phyloP scores from a whole-genome alignment of 2,329 filamentous ascomycete genomes.

The Moelleriella libera region DNA sequence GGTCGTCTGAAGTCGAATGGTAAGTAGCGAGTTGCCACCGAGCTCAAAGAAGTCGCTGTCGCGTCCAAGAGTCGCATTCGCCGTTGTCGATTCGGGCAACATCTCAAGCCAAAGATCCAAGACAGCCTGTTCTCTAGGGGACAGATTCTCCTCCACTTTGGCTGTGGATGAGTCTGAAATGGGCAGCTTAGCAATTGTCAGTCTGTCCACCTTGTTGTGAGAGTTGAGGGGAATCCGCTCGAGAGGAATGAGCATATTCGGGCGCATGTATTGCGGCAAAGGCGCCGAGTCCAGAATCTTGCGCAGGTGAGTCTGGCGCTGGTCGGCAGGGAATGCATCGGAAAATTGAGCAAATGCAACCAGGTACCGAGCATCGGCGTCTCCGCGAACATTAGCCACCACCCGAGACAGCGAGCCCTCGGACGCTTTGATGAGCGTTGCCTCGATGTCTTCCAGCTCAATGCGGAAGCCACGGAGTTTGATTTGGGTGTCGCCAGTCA shows the following conservation, averaged over 20 bases:
- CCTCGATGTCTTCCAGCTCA: conserved; percentile 27
- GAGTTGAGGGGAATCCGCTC: conserved; percentile 1
- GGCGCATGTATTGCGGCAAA: conserved; percentile 3
- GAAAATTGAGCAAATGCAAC: not conserved
- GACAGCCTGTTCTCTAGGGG: conserved; percentile 7
- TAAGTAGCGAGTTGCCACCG: conserved; percentile 26
- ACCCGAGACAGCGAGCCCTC: conserved; percentile 8
- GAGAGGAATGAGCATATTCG: conserved; percentile 1
- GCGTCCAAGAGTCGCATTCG: conserved; percentile 1
- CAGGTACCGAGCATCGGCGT: not conserved
- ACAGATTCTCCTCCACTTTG: not conserved
- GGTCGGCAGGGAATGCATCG: not conserved
- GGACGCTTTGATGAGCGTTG: conserved; percentile 8
- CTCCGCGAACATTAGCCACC: conserved; percentile 7
- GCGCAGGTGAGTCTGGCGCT: not conserved
- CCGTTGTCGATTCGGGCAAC: not conserved
- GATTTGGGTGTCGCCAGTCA: conserved; percentile 26
- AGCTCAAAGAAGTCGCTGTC: conserved; percentile 24
- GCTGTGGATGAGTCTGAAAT: conserved; percentile 6
- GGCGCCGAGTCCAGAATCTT: not conserved
- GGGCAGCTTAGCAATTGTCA: conserved; percentile 10
- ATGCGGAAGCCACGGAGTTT: conserved; percentile 30
- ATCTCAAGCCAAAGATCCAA: conserved; percentile 3
- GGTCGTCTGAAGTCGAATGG: conserved; percentile 17
- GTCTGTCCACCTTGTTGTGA: conserved; percentile 12